Evolutionary conservation across 2,329 filamentous ascomycete species (phyloP).

Genomic region (Aspergillus sp.): DNA sequence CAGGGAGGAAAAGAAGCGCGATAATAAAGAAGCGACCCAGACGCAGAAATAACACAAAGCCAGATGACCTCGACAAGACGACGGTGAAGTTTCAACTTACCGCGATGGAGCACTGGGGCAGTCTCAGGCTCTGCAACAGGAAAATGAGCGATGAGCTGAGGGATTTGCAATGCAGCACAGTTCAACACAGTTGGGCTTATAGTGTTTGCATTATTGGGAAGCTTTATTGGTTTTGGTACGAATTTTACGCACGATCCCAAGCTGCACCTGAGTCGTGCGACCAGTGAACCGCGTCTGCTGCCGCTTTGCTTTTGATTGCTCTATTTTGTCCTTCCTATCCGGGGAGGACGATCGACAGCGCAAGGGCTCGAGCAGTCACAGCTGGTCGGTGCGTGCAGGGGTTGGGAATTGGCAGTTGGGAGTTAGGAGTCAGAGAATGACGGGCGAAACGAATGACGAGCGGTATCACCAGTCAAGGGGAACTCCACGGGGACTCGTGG

Average conservation of each 20-base stretch:
- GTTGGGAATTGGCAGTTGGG: background rate
- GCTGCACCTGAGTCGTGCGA: constrained; percentile 16
- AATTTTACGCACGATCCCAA: constrained; percentile 18
- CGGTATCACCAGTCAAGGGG: constrained; percentile 5
- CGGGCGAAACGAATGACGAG: constrained; percentile 2
- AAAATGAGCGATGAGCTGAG: constrained; percentile 3
- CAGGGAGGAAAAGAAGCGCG: background rate
- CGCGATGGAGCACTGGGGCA: background rate
- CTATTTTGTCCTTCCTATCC: constrained; percentile 15
- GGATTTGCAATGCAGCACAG: constrained; percentile 11
- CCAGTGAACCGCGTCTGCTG: constrained; percentile 10
- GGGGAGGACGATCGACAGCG: constrained; percentile 25
- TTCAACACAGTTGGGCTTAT: constrained; percentile 3
- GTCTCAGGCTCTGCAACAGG: background rate
- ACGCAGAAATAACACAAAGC: constrained; percentile 6
- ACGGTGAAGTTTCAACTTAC: constrained; percentile 3
- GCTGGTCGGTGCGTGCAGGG: background rate
- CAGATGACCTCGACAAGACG: background rate
- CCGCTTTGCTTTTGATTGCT: constrained; percentile 8
- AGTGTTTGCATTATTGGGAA: constrained; percentile 12
- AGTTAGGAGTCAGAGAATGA: background rate
- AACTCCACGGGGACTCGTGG: background rate
- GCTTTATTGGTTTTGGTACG: constrained; percentile 7
- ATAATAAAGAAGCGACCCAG: constrained; percentile 3
- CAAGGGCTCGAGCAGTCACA: constrained; percentile 18